phyloP scores from a whole-genome alignment of 2,329 filamentous ascomycete genomes.

The Esteya vermicola region DNA sequence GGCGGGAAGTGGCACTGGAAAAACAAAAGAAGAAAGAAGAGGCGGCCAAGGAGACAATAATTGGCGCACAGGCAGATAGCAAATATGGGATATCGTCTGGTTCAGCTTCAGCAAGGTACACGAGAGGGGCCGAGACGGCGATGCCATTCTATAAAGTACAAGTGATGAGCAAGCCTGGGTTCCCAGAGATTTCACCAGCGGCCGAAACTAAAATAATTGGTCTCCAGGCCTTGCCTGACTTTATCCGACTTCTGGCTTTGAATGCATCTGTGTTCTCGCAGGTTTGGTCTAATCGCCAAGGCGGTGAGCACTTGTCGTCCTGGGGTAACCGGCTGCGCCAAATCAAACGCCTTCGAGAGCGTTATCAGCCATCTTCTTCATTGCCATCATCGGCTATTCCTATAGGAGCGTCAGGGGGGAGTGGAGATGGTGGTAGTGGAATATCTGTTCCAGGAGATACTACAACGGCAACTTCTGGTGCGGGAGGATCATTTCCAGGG shows the following conservation, averaged over 20 bases:
- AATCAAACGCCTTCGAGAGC: slow-evolving; percentile 69
- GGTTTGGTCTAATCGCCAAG: slow-evolving; percentile 70
- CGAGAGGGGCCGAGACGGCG: background rate
- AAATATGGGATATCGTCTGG: background rate
- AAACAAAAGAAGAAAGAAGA: slow-evolving; percentile 11
- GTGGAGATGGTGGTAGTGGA: background rate
- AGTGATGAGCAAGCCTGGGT: slow-evolving; percentile 74
- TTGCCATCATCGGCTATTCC: slow-evolving; percentile 17
- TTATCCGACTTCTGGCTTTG: slow-evolving; percentile 77
- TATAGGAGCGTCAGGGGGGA: slow-evolving; percentile 9
- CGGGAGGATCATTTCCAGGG: no score
- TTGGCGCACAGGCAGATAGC: background rate
- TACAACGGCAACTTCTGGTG: no score
- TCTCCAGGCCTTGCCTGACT: slow-evolving; percentile 64
- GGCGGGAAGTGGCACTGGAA: slow-evolving; percentile 26
- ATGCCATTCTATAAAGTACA: slow-evolving; percentile 71
- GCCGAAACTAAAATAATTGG: slow-evolving; percentile 82
- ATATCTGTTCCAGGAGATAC: no score
- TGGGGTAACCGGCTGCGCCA: slow-evolving; percentile 81
- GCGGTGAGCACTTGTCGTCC: slow-evolving; percentile 71
- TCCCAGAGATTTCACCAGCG: slow-evolving; percentile 83
- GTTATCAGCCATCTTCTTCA: slow-evolving; percentile 32
- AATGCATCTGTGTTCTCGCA: slow-evolving; percentile 88
- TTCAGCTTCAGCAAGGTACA: background rate
- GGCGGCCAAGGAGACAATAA: background rate